Base-by-base conservation (phyloP, 805 yeast species). In the Blastobotrys terrestris region DNA sequence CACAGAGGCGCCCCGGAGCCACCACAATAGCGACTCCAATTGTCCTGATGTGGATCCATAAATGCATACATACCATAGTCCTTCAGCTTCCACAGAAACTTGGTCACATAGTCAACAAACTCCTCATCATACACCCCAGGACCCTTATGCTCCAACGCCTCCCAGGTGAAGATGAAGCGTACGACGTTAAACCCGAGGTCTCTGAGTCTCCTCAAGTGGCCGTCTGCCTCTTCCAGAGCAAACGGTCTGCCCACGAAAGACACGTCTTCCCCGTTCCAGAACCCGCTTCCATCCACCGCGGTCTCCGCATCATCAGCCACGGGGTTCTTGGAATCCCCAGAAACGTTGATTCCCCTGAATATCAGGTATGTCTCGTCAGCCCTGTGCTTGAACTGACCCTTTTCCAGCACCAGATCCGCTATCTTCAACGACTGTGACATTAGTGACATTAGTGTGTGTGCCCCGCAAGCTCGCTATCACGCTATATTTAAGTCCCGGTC, bases 1-100 rank as follows among this genome's bases (percentile, higher is more conserved):
- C 97, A 91, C 62, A 87, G 62, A 0, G 97, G 97, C 2, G 97
- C 96, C 16, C 97, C 97, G 46, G 88, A 82, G 1, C 97, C 97
- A 3, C 97, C 97, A 8, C 82, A 73, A 64, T 76, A 87, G 47
- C 97, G 77, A 1, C 94, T 84, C 97, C 97, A 91, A 11, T 84
- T 95, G 65, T 91, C 97, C 67, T 91, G 97, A 65, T 91, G 97
- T 0, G 95, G 88, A 63, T 91, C 97, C 58, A 91, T 65, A 59
- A 86, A 82, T 4, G 89, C 87, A 60, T 85, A 86, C 16, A 90
- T 65, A 0, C 94, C 95, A 26, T 81, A 72, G 16, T 74, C 63
- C 46, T 78, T 74, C 13, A 86, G 76, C 5, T 80, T 77, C 51
- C 75, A 72, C 51, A 91, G 67, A 3, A 89, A 70, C 51, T 81